These are phyloP conservation scores for Fusarium fujikuroi DNA, from an alignment of 2,329 filamentous ascomycete genomes.

Conservation along the genomic window DNA sequence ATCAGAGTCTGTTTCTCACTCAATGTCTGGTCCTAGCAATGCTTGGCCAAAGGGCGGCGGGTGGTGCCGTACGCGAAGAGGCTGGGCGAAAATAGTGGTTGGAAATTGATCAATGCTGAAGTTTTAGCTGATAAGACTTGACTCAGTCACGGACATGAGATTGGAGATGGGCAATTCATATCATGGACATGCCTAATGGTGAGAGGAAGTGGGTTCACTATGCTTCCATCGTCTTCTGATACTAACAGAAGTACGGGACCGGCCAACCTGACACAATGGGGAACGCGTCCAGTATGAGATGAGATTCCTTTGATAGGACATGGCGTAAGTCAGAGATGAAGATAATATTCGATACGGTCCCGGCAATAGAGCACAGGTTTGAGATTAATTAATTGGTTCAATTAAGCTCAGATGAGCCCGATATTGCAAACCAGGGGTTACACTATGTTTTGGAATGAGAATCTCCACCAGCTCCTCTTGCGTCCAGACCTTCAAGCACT, in stretches of 20 bases:
- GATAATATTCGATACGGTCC: conserved; percentile 4
- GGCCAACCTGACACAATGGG: conserved; percentile 17
- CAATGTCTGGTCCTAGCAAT: conserved; percentile 71
- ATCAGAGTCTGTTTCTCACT: conserved; percentile 63
- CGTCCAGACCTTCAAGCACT: neutral
- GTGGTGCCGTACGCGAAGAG: conserved; percentile 71
- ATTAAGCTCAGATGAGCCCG: conserved; percentile 31
- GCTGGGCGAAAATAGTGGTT: conserved; percentile 72
- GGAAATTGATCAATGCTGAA: conserved; percentile 60
- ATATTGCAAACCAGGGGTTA: conserved; percentile 25
- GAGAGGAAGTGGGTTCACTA: neutral
- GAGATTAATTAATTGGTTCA: conserved; percentile 34
- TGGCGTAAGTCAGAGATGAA: neutral
- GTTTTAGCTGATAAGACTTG: conserved; percentile 34
- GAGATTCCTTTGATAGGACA: conserved; percentile 5
- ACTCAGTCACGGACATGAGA: neutral
- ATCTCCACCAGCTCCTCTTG: conserved; percentile 1
- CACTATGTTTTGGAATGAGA: conserved; percentile 27
- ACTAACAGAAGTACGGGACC: neutral
- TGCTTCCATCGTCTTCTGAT: conserved; percentile 23
- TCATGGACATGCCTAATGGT: neutral
- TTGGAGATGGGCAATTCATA: conserved; percentile 4
- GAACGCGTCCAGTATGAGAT: conserved; percentile 14
- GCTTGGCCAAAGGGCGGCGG: conserved; percentile 69
- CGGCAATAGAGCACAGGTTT: conserved; percentile 3